Percentiles rank a stretch among this genome's conserved stretches.
Evolutionary conservation across 441 rosid genomes (phyloP).

Genomic region (Breynia disticha): DNA sequence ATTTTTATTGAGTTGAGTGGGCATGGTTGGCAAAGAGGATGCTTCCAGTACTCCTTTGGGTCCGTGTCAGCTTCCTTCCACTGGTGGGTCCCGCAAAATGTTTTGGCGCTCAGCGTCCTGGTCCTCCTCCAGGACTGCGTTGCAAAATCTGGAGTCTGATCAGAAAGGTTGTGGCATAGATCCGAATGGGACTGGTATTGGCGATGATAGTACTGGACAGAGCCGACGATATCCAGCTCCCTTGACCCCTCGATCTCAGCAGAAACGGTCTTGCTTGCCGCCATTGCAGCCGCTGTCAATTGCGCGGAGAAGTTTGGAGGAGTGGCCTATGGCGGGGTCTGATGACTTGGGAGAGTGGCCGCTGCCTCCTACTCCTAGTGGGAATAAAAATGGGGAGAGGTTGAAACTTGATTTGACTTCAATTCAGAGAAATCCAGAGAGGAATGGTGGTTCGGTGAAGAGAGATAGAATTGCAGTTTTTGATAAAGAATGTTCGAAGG

Average conservation of each 20-base stretch:
- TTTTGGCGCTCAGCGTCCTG: constrained; percentile 96
- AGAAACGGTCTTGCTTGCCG: constrained; percentile 81
- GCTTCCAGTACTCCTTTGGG: constrained; percentile 38
- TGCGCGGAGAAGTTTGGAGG: constrained; percentile 84
- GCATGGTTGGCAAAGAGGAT: constrained; percentile 88
- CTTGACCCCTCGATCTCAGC: constrained; percentile 85
- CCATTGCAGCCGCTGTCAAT: constrained; percentile 89
- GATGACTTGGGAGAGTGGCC: constrained; percentile 98
- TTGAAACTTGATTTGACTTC: constrained; percentile 84
- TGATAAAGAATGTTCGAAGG: constrained; percentile 92
- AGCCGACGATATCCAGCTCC: constrained; percentile 56
- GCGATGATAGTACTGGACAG: constrained; percentile 27
- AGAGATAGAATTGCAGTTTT: constrained; percentile 89
- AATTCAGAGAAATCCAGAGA: constrained; percentile 56
- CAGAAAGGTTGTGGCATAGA: constrained; percentile 36
- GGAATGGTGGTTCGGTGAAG: constrained; percentile 61
- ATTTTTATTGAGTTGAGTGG: constrained; percentile 21
- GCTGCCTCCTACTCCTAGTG: constrained; percentile 77
- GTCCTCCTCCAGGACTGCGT: constrained; percentile 82
- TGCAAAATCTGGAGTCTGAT: constrained; percentile 44
- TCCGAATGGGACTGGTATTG: constrained; percentile 32
- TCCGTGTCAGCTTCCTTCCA: constrained; percentile 36
- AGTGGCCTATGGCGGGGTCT: constrained; percentile 92
- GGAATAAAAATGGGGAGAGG: constrained; percentile 72
- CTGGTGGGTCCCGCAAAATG: constrained; percentile 47